Conservation (phyloP, 2,329 filamentous ascomycete genomes). For the Ophiostoma quercus region DNA sequence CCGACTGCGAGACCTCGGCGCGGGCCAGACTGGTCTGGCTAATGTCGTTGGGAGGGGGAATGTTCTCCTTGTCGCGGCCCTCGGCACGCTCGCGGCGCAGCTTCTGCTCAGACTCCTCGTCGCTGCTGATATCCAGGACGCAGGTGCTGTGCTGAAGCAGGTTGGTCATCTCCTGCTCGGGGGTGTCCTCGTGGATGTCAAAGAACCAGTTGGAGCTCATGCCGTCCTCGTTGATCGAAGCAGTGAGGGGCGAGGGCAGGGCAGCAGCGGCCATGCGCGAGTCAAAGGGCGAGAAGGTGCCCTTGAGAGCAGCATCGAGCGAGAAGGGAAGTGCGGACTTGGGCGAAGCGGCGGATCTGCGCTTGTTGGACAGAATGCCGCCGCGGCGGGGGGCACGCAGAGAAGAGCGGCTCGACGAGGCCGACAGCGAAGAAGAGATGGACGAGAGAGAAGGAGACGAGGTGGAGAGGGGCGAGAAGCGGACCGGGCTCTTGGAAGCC, state of each 20-base stretch:
- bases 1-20: background rate
- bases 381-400: slow-evolving; percentile 49
- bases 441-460: slow-evolving; percentile 51
- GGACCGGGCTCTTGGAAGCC: slow-evolving; percentile 31
- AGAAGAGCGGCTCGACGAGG: slow-evolving; percentile 61
- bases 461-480: slow-evolving; percentile 35
- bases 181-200: slow-evolving; percentile 87
- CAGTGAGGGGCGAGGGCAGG: slow-evolving; percentile 32
- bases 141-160: slow-evolving; percentile 86
- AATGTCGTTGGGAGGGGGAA: slow-evolving; percentile 66
- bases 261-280: slow-evolving; percentile 32
- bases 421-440: slow-evolving; percentile 39
- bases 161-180: slow-evolving; percentile 86
- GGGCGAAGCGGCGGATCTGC: slow-evolving; percentile 41
- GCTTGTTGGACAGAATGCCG: slow-evolving; percentile 56
- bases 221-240: slow-evolving; percentile 41
- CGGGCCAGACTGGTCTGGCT: slow-evolving; percentile 47
- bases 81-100: slow-evolving; percentile 50
- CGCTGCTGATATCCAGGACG: slow-evolving; percentile 81
- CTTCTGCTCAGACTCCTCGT: slow-evolving; percentile 65
- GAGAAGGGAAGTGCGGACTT: slow-evolving; percentile 65
- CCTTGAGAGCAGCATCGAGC: slow-evolving; percentile 75
- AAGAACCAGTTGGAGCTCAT: slow-evolving; percentile 75
- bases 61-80: slow-evolving; percentile 83
- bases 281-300: slow-evolving; percentile 62